phyloP scores from a whole-genome alignment of 2,329 filamentous ascomycete species.

The Pyricularia pennisetigena region DNA sequence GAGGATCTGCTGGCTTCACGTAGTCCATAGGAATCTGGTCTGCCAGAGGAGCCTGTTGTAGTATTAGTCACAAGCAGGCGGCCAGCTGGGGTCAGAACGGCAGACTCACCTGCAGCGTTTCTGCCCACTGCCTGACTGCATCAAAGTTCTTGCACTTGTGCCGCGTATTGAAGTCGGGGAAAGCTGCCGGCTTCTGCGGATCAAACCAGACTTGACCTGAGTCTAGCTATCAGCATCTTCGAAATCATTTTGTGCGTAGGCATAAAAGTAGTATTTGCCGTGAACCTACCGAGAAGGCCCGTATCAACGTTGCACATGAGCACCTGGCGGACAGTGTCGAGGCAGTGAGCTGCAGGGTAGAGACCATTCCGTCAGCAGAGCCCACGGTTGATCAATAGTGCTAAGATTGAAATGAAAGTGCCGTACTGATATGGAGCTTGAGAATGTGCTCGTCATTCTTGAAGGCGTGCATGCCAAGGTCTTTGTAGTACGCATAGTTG shows the following conservation, averaged over 20 bases:
- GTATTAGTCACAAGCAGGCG: neutral
- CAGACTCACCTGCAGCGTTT: constrained; percentile 32
- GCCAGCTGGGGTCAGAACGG: neutral
- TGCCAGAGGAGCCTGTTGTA: constrained; percentile 10
- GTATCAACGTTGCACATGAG: constrained; percentile 54
- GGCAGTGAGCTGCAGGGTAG: constrained; percentile 39
- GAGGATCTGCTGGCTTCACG: constrained; percentile 9
- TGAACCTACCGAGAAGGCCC: constrained; percentile 35
- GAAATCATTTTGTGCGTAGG: neutral
- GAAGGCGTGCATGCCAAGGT: constrained; percentile 39
- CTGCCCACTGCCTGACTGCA: constrained; percentile 34
- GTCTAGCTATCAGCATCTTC: neutral
- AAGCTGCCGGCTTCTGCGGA: constrained; percentile 31
- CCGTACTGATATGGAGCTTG: constrained; percentile 45
- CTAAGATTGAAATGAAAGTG: neutral
- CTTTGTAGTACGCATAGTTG: constrained; percentile 49
- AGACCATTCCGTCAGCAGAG: neutral
- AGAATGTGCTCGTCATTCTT: constrained; percentile 44
- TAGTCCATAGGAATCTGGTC: constrained; percentile 13
- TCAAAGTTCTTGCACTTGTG: constrained; percentile 38
- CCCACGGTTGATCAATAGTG: neutral
- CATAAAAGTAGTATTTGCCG: neutral
- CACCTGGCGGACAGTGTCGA: constrained; percentile 51
- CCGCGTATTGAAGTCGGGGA: constrained; percentile 52
- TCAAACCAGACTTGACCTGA: constrained; percentile 47